Base-by-base conservation (phyloP, 805 yeast species). In the Ogataea thermomethanolica region DNA sequence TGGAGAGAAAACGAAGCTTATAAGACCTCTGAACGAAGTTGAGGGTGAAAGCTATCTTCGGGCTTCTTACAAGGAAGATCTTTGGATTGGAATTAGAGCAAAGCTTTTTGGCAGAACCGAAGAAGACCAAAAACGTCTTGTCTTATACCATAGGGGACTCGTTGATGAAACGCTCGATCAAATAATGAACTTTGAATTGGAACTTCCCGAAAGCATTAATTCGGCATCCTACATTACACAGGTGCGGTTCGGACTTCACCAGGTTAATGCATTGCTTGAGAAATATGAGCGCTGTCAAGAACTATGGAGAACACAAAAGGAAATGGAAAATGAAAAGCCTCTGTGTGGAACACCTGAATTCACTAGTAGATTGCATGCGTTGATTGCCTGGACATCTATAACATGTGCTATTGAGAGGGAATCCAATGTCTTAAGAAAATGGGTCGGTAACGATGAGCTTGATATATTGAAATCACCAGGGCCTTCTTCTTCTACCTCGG, bases 51-150 rank as follows among this genome's bases (percentile, higher is more conserved):
- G 71, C 39, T 66, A 75, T 48, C 51, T 76, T 41, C 72, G 77
- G 44, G 69, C 80, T 5, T 68, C 77, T 5, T 74, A 76, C 56
- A 79, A 78, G 47, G 85, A 83, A 51, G 87, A 80, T 44, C 65
- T 88, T 26, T 93, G 99, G 99, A 63, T 86, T 39, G 96, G 91
- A 17, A 74, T 93, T 13, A 70, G 86, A 35, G 90, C 98, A 1
- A 86, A 84, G 62, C 70, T 85, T 35, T 79, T 79, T 44, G 90
- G 93, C 13, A 73, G 96, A 44, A 71, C 91, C 0, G 81, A 83
- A 39, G 86, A 79, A 27, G 95, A 87, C 44, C 95, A 91, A 58
- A 67, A 74, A 33, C 74, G 79, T 50, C 71, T 86, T 9, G 74
- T 87, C 3, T 68, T 76, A n/a, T 79, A 79, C 47, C 70, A 85